Conservation (phyloP, 306 rosid genomes). For the Sindora glabra region DNA sequence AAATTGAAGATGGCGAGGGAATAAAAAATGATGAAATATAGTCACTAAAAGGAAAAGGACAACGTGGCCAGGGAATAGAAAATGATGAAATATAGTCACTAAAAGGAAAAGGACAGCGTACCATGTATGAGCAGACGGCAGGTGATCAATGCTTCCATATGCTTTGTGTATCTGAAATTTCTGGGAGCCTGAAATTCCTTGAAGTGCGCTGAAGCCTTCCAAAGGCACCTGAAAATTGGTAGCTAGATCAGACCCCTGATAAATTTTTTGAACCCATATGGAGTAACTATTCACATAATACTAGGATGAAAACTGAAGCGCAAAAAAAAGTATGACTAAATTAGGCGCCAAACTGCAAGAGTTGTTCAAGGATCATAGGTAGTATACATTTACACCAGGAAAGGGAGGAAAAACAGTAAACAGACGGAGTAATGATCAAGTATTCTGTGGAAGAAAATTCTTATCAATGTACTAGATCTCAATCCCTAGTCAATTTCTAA, state of each 20-base stretch:
- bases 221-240: conserved; percentile 72
- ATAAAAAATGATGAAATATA: no score
- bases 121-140: conserved; percentile 99
- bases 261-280: background rate
- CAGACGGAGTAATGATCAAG: no score
- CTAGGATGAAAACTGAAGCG: no score
- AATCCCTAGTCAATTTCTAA: no score
- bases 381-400: no score
- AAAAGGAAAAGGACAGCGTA: conserved; percentile 9
- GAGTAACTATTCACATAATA: background rate
- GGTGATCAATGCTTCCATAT: conserved; percentile 89
- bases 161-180: conserved; percentile 99
- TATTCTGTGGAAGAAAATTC: no score
- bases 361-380: background rate
- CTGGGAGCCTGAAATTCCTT: conserved; percentile 97
- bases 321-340: no score
- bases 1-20: no score
- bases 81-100: background rate
- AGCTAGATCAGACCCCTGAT: conserved; percentile 12
- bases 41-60: background rate
- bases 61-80: no score
- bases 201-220: conserved; percentile 98
- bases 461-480: background rate
- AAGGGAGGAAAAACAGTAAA: no score
- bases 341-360: background rate